These are phyloP conservation scores for Pseudocercospora fuligena DNA, from an alignment of 2,329 filamentous ascomycete genomes.

Conservation along the genomic window DNA sequence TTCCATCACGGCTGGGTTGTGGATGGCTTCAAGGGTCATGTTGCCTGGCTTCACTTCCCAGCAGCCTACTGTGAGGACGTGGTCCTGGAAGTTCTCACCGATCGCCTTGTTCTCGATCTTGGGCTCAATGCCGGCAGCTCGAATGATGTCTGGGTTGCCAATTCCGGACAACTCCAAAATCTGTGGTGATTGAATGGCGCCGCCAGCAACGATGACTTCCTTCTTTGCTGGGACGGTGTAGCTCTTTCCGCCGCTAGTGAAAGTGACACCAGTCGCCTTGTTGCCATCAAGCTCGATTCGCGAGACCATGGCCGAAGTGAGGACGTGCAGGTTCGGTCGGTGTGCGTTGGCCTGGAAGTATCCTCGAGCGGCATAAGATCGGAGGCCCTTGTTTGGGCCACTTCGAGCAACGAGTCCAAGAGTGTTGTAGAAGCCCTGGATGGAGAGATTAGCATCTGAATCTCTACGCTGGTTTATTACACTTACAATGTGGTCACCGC, in stretches of 20 bases:
- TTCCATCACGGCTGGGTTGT: slow-evolving; percentile 41
- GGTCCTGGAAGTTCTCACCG: slow-evolving; percentile 58
- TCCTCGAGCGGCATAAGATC: slow-evolving; percentile 42
- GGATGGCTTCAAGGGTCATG: slow-evolving; percentile 38
- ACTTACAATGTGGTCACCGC: slow-evolving; percentile 42
- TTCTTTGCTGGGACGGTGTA: slow-evolving; percentile 43
- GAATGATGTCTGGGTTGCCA: slow-evolving; percentile 53
- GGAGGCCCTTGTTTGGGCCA: slow-evolving; percentile 39
- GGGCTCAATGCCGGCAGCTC: slow-evolving; percentile 43
- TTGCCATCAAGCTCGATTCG: slow-evolving; percentile 53
- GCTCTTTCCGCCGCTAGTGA: slow-evolving; percentile 45
- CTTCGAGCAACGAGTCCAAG: slow-evolving; percentile 35
- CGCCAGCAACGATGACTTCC: slow-evolving; percentile 65
- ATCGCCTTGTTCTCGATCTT: slow-evolving; percentile 53
- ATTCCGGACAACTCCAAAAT: slow-evolving; percentile 67
- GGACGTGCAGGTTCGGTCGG: slow-evolving; percentile 40
- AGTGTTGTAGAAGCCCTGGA: slow-evolving; percentile 40
- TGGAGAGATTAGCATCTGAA: background rate
- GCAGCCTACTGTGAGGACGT: slow-evolving; percentile 38
- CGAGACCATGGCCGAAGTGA: slow-evolving; percentile 50
- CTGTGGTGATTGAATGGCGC: slow-evolving; percentile 62
- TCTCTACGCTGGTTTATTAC: no score
- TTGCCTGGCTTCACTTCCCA: slow-evolving; percentile 38
- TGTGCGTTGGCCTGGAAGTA: slow-evolving; percentile 41
- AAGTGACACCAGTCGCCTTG: slow-evolving; percentile 48